phyloP scores from a whole-genome alignment of 1,284 basidiomycete species.

The Fomitiporia mediterranea region DNA sequence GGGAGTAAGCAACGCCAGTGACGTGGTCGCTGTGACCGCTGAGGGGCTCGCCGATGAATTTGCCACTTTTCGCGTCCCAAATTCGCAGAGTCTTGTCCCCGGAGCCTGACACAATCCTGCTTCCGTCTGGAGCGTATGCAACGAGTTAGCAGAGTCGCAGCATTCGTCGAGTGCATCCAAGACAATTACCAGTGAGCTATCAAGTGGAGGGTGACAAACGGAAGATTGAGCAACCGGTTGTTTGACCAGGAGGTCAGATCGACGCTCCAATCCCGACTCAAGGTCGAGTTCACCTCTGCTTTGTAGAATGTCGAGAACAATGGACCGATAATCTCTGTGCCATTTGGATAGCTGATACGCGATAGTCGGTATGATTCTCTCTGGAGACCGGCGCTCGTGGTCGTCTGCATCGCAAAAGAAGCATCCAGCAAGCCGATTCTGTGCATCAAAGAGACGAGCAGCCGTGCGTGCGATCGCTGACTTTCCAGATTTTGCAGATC shows the following conservation, averaged over 20 bases:
- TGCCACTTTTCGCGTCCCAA: not conserved
- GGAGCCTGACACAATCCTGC: not conserved
- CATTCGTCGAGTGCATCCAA: too few species aligned
- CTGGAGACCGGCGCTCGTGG: not conserved
- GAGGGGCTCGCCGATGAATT: too few species aligned
- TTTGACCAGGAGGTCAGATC: not conserved
- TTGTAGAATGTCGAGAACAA: not conserved
- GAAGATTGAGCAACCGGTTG: too few species aligned
- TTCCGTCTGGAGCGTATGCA: not conserved
- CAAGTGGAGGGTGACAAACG: too few species aligned
- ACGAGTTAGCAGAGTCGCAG: too few species aligned
- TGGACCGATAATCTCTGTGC: not conserved
- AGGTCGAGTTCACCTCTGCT: not conserved
- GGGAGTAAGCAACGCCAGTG: not conserved
- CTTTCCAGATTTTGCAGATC: slow-evolving; percentile 32
- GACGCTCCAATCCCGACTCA: not conserved
- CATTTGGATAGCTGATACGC: not conserved
- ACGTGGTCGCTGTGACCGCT: too few species aligned
- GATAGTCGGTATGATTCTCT: slow-evolving; percentile 2
- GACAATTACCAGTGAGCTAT: too few species aligned
- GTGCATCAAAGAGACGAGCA: slow-evolving; percentile 28
- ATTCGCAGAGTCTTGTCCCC: too few species aligned
- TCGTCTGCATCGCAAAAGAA: slow-evolving; percentile 15
- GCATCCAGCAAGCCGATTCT: slow-evolving; percentile 27
- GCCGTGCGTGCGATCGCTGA: slow-evolving; percentile 31